A percentile compares a stretch with the other conserved stretches of the same genome.
phyloP scores from a whole-genome alignment of 2,329 filamentous ascomycete genomes.

The Arthrinium puccinioides region DNA sequence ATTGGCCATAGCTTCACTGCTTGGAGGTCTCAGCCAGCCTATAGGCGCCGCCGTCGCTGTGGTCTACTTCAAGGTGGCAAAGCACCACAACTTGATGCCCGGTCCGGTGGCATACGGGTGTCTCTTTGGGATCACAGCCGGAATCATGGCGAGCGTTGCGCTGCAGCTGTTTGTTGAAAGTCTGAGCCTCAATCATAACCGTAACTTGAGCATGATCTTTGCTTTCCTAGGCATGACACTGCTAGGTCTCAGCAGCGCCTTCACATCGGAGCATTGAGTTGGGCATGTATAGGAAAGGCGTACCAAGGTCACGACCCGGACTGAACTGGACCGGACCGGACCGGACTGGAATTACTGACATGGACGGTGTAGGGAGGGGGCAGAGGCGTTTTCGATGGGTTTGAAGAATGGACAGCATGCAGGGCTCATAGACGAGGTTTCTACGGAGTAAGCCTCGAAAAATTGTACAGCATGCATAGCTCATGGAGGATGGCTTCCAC shows the following conservation, averaged over 20 bases:
- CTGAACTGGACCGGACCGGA: no score
- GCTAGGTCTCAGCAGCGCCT: conserved; percentile 75
- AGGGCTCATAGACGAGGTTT: no score
- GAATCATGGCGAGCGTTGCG: conserved; percentile 92
- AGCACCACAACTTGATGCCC: conserved; percentile 39
- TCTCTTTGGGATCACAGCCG: conserved; percentile 83
- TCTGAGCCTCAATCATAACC: conserved; percentile 72
- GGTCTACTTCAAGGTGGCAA: conserved; percentile 72
- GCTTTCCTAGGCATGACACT: conserved; percentile 83
- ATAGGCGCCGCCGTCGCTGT: conserved; percentile 78
- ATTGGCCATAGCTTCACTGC: conserved; percentile 73
- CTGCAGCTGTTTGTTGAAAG: conserved; percentile 85
- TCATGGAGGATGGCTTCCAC: no score
- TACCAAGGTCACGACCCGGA: no score
- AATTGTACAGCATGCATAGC: no score
- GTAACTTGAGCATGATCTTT: conserved; percentile 69
- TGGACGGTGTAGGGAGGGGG: no score
- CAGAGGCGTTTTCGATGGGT: no score
- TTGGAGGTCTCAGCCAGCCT: conserved; percentile 84
- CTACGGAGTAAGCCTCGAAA: no score
- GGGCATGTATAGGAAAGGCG: no score
- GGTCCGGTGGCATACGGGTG: conserved; percentile 61
- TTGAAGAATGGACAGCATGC: no score
- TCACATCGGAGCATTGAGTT: no score
- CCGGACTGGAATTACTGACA: no score